Evolutionary conservation across 345 rosid species (phyloP).

Genomic region (Syzygium oleosum): DNA sequence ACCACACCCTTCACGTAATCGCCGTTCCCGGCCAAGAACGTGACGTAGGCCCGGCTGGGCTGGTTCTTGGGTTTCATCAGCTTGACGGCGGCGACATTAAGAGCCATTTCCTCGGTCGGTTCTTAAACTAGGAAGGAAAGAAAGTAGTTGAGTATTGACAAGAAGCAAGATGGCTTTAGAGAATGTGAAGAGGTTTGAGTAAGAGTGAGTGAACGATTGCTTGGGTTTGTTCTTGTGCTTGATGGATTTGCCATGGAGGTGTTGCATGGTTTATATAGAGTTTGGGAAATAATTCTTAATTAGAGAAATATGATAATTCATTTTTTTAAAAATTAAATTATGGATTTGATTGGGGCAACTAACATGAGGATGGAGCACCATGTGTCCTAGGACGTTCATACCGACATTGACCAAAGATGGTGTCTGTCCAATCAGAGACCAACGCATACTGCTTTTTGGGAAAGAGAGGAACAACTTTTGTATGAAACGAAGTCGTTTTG

Average conservation of each 20-base stretch:
- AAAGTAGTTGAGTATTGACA: not conserved
- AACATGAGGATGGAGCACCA: not conserved
- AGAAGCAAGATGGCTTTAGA: not conserved
- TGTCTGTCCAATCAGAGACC: not conserved
- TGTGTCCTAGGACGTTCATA: not conserved
- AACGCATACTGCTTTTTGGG: not conserved
- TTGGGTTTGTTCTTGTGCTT: not conserved
- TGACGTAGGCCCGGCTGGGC: not conserved
- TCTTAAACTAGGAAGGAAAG: not conserved
- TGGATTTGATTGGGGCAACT: not conserved
- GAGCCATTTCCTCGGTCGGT: not conserved
- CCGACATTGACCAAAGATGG: not conserved
- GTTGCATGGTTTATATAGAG: not conserved
- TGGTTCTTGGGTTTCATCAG: conserved; percentile 10
- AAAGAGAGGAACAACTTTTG: not conserved
- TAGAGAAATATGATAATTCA: not conserved
- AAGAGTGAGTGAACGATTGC: not conserved
- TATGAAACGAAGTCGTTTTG: not conserved
- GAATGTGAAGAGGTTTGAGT: not conserved
- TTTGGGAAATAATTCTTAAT: not conserved
- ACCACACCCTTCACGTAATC: not conserved
- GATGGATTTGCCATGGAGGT: not conserved
- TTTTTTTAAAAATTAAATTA: not conserved
- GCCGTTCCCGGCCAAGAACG: not conserved
- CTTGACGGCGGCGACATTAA: not conserved